Evolutionary conservation across 1,139 yeast species (phyloP).

Genomic region (Saccharomyces hybrid): DNA sequence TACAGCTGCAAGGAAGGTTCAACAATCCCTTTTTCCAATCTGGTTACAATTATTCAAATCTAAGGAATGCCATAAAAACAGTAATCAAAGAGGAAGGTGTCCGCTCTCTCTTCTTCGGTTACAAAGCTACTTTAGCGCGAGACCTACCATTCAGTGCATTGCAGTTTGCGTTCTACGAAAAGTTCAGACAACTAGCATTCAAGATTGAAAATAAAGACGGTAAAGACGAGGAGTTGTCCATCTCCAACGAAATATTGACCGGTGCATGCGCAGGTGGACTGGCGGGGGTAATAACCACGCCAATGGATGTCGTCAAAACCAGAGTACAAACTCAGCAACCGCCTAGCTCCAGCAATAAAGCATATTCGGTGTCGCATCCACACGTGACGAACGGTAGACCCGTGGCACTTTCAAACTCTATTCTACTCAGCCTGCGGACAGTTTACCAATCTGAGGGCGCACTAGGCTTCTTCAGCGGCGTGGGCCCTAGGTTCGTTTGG

Average conservation of each 20-base stretch:
- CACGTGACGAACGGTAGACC: slow-evolving; percentile 19
- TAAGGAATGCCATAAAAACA: slow-evolving; percentile 58
- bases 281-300: slow-evolving; percentile 80
- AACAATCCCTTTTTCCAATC: slow-evolving; percentile 73
- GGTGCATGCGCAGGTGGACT: slow-evolving; percentile 97
- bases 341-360: slow-evolving; percentile 4
- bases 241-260: slow-evolving; percentile 59
- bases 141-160: slow-evolving; percentile 93
- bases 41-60: slow-evolving; percentile 78
- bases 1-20: slow-evolving; percentile 82
- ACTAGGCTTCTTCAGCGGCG: slow-evolving; percentile 80
- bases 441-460: slow-evolving; percentile 72
- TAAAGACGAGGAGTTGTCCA: slow-evolving; percentile 41
- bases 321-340: slow-evolving; percentile 70
- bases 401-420: slow-evolving; percentile 41
- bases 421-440: slow-evolving; percentile 52
- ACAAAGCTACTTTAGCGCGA: slow-evolving; percentile 83
- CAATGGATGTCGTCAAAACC: slow-evolving; percentile 88
- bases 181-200: slow-evolving; percentile 62
- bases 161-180: slow-evolving; percentile 92
- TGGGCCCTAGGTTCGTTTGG: slow-evolving; percentile 95
- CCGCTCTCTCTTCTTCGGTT: slow-evolving; percentile 75
- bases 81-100: slow-evolving; percentile 65
- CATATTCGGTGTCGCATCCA: not conserved
- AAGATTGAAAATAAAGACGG: slow-evolving; percentile 21